Evolutionary conservation across 208 protist species (phyloP).

Genomic region (Strigomonas galati): DNA sequence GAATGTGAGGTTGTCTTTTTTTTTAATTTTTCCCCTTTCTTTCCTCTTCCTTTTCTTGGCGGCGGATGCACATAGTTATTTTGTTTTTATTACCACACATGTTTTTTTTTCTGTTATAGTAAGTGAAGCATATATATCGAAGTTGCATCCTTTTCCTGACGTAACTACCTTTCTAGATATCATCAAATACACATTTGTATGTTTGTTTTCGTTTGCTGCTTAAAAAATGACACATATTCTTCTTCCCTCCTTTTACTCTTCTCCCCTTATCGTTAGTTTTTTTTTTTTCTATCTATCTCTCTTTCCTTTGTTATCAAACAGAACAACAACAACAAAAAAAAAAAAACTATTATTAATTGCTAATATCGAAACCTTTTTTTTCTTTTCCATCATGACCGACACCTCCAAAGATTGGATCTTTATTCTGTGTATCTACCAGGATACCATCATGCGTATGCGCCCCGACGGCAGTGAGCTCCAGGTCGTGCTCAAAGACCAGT

Average conservation of each 20-base stretch:
- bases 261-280: neutral
- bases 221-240: too few relatives aligned
- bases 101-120: neutral
- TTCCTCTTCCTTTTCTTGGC: conserved; percentile 1
- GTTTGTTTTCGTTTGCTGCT: neutral
- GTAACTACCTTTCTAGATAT: too few relatives aligned
- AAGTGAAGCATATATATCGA: too few relatives aligned
- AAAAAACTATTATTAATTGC: conserved; percentile 3
- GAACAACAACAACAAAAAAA: conserved; percentile 13
- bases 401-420: neutral
- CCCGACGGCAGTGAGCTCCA: conserved; percentile 14
- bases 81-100: neutral
- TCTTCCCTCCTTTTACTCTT: conserved; percentile 7
- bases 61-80: too few relatives aligned
- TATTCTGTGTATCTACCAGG: neutral
- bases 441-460: neutral
- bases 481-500: conserved; percentile 27
- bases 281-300: conserved; percentile 6
- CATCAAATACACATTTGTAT: too few relatives aligned
- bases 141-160: too few relatives aligned
- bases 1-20: neutral
- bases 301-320: conserved; percentile 7
- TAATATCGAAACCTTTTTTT: too few relatives aligned
- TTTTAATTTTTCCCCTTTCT: conserved; percentile 18
- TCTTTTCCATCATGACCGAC: too few relatives aligned